Evolutionary conservation across 2,329 filamentous ascomycete genomes (phyloP).

Genomic region (Metarhizium rileyi): DNA sequence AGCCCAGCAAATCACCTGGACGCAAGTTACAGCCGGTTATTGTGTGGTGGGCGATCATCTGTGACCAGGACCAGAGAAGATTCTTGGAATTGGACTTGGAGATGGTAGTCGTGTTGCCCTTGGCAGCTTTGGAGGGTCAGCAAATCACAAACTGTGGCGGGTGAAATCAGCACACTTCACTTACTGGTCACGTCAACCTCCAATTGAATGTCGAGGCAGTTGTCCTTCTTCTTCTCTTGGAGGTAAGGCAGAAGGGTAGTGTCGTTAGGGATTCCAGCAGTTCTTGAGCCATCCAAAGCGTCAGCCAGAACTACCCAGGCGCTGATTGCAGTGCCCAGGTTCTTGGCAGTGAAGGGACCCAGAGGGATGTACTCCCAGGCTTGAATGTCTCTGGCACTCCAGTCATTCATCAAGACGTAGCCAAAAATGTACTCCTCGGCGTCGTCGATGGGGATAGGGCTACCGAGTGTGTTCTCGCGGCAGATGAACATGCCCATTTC

Average conservation of each 20-base stretch:
- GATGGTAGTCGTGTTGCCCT: constrained; percentile 23
- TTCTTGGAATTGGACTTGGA: constrained; percentile 26
- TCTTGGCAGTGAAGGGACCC: constrained; percentile 54
- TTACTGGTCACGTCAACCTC: constrained; percentile 30
- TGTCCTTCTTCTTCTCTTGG: constrained; percentile 39
- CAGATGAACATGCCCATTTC: constrained; percentile 70
- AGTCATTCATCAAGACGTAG: constrained; percentile 54
- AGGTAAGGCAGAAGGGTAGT: constrained; percentile 33
- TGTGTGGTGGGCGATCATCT: constrained; percentile 77
- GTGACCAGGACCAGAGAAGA: constrained; percentile 70
- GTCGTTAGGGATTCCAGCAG: constrained; percentile 21
- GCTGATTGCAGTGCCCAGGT: constrained; percentile 49
- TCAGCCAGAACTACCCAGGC: constrained; percentile 55
- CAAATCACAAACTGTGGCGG: neutral
- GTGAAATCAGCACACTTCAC: constrained; percentile 9
- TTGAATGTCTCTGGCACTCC: constrained; percentile 54
- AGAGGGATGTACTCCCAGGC: constrained; percentile 51
- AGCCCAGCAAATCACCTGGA: constrained; percentile 66
- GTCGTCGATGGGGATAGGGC: constrained; percentile 53
- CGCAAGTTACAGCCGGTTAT: constrained; percentile 67
- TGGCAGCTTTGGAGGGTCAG: constrained; percentile 14
- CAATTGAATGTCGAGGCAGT: constrained; percentile 26
- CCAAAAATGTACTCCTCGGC: constrained; percentile 67
- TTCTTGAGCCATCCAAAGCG: constrained; percentile 32
- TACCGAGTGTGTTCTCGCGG: constrained; percentile 55